These are phyloP conservation scores for Cyclospora cayetanensis DNA, from an alignment of 169 alveolate genomes.

Conservation along the genomic window DNA sequence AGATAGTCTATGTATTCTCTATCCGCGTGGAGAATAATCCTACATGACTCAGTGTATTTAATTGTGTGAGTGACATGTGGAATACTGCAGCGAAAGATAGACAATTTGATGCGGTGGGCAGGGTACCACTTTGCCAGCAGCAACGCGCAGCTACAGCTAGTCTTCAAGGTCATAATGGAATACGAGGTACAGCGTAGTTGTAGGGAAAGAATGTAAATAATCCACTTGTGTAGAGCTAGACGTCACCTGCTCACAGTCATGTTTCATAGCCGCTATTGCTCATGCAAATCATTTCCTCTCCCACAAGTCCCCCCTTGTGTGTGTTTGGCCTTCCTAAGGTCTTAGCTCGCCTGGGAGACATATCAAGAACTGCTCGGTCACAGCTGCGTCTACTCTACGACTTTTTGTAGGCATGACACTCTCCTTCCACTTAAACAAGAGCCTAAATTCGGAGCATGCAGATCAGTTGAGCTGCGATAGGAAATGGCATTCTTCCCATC, in stretches of 20 bases:
- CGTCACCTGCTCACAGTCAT: too few species aligned
- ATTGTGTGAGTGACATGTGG: neutral
- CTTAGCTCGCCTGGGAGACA: conserved; percentile 64
- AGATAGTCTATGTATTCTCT: too few species aligned
- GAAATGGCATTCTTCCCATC: too few species aligned
- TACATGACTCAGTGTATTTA: too few species aligned
- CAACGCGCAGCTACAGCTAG: conserved; percentile 69
- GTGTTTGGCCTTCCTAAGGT: conserved; percentile 12
- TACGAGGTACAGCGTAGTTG: conserved; percentile 58
- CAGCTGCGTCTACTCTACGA: conserved; percentile 67
- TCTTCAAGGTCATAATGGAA: conserved; percentile 66
- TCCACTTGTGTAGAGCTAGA: too few species aligned
- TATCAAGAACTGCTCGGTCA: conserved; percentile 65
- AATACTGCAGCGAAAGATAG: conserved; percentile 50
- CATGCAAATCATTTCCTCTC: neutral
- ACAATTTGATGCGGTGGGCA: conserved; percentile 71
- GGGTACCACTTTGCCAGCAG: conserved; percentile 68
- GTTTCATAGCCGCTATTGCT: too few species aligned
- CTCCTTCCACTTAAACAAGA: too few species aligned
- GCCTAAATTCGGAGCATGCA: too few species aligned
- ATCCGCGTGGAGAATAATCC: too few species aligned
- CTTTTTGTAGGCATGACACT: conserved; percentile 66
- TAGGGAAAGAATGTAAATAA: too few species aligned
- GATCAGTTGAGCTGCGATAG: too few species aligned
- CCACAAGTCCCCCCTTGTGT: too few species aligned